Percentiles rank a stretch among this genome's conserved stretches.
These are phyloP conservation scores for Puccinia brachypodii DNA, from an alignment of 1,284 basidiomycete genomes.

Conservation along the genomic window DNA sequence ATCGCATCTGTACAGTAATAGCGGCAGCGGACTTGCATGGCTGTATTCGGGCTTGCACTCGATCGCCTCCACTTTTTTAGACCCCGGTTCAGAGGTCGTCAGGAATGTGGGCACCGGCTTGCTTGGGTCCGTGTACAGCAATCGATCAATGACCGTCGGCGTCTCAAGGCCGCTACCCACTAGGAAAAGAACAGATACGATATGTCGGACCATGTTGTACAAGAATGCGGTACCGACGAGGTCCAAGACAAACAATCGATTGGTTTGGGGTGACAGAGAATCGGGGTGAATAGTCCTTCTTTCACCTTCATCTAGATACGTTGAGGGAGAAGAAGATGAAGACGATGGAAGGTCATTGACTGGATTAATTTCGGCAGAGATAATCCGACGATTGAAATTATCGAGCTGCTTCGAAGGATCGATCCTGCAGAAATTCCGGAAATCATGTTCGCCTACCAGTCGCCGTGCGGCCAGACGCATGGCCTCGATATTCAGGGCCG, in stretches of 20 bases:
- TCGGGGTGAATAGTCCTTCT: background rate
- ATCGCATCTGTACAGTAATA: constrained; percentile 88
- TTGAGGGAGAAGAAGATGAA: background rate
- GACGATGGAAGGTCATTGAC: constrained; percentile 51
- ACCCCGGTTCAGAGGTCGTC: background rate
- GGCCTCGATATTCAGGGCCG: constrained; percentile 66
- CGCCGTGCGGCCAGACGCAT: constrained; percentile 76
- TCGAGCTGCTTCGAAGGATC: constrained; percentile 91
- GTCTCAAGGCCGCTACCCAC: constrained; percentile 78
- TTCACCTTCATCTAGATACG: no score
- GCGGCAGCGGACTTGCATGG: constrained; percentile 86
- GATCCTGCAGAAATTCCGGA: constrained; percentile 92
- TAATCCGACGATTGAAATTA: constrained; percentile 69
- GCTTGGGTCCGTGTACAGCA: constrained; percentile 68
- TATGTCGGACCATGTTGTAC: constrained; percentile 96
- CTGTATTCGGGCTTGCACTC: constrained; percentile 81
- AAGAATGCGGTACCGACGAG: constrained; percentile 85
- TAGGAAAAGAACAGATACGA: constrained; percentile 87
- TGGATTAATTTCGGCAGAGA: constrained; percentile 65
- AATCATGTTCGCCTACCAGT: constrained; percentile 89
- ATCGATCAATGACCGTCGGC: constrained; percentile 69
- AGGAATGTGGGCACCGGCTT: constrained; percentile 49
- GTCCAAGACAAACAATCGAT: constrained; percentile 63
- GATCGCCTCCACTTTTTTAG: constrained; percentile 58
- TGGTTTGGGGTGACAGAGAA: background rate